Evolutionary conservation across 352 stramenopile genomes (phyloP).

Genomic region (Phytophthora sp.): DNA sequence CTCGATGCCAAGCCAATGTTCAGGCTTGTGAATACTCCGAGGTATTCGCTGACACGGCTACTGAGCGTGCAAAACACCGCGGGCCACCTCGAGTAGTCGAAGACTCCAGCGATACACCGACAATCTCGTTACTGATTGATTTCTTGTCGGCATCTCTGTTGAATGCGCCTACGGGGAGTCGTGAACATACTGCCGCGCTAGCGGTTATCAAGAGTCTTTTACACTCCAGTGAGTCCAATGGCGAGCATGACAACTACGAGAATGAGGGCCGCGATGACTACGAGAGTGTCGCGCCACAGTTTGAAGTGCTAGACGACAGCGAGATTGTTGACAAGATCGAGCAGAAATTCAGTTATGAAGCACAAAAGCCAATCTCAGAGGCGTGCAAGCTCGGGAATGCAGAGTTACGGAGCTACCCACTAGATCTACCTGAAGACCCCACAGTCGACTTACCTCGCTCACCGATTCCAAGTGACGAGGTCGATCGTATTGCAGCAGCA

Average conservation of each 20-base stretch:
- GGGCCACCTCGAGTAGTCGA: conserved; percentile 11
- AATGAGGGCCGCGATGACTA: background rate
- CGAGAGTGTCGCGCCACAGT: background rate
- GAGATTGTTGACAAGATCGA: conserved; percentile 1
- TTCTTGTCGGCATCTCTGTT: conserved; percentile 27
- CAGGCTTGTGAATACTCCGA: conserved; percentile 35
- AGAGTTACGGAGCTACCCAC: background rate
- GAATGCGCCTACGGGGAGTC: conserved; percentile 5
- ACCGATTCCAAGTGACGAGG: conserved; percentile 24
- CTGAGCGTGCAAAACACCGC: conserved; percentile 8
- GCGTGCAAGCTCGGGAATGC: conserved; percentile 2
- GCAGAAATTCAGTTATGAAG: too few relatives aligned
- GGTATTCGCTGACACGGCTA: conserved; percentile 14
- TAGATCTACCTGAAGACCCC: conserved; percentile 8
- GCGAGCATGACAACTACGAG: conserved; percentile 1
- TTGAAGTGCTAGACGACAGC: conserved; percentile 5
- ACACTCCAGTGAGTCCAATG: background rate
- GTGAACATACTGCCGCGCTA: conserved; percentile 19
- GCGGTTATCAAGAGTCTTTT: conserved; percentile 23
- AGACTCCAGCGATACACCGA: conserved; percentile 2
- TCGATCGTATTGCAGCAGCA: conserved; percentile 4
- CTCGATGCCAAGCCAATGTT: conserved; percentile 25
- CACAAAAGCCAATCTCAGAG: background rate
- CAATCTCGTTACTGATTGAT: conserved; percentile 24
- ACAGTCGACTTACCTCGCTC: background rate